Percentiles rank a stretch among this genome's conserved stretches.
Conservation (phyloP, 495 filamentous ascomycete genomes). For the Geopyxis carbonaria region DNA sequence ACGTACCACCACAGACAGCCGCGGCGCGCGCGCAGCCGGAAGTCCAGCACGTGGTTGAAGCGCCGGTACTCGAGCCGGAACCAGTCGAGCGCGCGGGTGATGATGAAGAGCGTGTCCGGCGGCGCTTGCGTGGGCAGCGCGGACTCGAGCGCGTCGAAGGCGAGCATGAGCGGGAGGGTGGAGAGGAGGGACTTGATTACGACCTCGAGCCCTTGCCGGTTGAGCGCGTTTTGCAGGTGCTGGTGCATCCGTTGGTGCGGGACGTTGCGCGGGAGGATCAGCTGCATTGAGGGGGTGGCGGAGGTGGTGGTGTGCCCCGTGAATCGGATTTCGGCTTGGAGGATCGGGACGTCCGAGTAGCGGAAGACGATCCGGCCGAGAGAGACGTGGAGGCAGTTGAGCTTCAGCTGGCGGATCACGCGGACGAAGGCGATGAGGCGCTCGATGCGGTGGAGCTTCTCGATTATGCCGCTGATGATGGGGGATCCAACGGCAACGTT, state of each 20-base stretch:
- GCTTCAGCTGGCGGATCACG: conserved; percentile 38
- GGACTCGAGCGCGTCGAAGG: conserved; percentile 40
- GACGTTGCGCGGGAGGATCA: conserved; percentile 45
- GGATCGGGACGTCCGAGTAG: conserved; percentile 30
- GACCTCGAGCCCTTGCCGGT: conserved; percentile 38
- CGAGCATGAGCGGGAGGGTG: conserved; percentile 52
- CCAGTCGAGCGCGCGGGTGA: conserved; percentile 32
- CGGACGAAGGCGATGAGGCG: conserved; percentile 47
- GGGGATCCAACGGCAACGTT: conserved; percentile 39
- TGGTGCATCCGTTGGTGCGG: conserved; percentile 61
- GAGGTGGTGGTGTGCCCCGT: conserved; percentile 1
- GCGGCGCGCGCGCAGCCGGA: conserved; percentile 14
- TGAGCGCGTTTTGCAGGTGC: conserved; percentile 44
- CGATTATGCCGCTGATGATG: conserved; percentile 35
- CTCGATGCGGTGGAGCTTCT: conserved; percentile 43
- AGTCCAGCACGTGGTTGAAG: conserved; percentile 14
- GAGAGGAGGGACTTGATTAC: conserved; percentile 38
- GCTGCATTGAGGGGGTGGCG: conserved; percentile 24
- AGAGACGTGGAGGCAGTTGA: conserved; percentile 39
- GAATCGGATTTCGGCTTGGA: conserved; percentile 16
- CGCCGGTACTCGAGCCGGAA: conserved; percentile 31
- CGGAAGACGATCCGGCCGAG: conserved; percentile 44
- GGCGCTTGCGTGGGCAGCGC: conserved; percentile 25
- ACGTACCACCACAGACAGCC: conserved; percentile 20
- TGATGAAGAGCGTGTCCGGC: conserved; percentile 28